Base-by-base conservation (phyloP, 2,329 filamentous ascomycete species). In the Fusarium lateritium region DNA sequence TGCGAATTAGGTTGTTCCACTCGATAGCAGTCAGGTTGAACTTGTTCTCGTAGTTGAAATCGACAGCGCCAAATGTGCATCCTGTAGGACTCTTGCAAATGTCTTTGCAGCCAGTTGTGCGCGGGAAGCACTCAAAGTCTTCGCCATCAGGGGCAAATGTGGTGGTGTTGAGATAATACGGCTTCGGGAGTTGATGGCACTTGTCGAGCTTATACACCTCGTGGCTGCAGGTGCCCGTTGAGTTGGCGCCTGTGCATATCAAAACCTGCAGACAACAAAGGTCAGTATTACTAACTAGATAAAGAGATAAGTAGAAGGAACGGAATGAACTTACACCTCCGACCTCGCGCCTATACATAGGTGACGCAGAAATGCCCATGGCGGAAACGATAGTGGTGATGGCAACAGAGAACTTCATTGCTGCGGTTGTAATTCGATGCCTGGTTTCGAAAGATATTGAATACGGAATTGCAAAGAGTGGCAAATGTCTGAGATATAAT, bases 81-180 rank as follows among this genome's bases (percentile, higher is more conserved):
- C 85, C 85, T 44, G 81, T 83, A 4, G 84, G 84, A 46, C 84
- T 85, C 6, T 53, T 82, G 79, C 85, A 88, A 62, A 81, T 77
- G 22, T 75, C 77, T 34, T 76, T 76, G 73, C 85, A 87, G 24
- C 73, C 56, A 54, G 72, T 70, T 9, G 79, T 73, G 62, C 80
- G 81, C 4, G 84, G 85, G 73, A 77, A 84, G 77, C 85, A 88
- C 65, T 73, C 76, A 66, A 87, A 86, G 39, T 69, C 69, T 45
- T 84, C 84, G 38, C 80, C 83, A 62, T 87, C 84, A 9, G 83
- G 83, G 3, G 83, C 83, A 71, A 88, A 87, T 0, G 85, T 87
- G 54, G 73, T 78, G 33, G 79, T 77, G 74, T 85, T 84, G 40
- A 75, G 65, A 66, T 74, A 73, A 60, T 81, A 83, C n/a, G 78